Evolutionary conservation across 179 eudicot genomes (phyloP), one percentile per base, ranked within the genome.

Genomic region (Camellia oleifera): DNA sequence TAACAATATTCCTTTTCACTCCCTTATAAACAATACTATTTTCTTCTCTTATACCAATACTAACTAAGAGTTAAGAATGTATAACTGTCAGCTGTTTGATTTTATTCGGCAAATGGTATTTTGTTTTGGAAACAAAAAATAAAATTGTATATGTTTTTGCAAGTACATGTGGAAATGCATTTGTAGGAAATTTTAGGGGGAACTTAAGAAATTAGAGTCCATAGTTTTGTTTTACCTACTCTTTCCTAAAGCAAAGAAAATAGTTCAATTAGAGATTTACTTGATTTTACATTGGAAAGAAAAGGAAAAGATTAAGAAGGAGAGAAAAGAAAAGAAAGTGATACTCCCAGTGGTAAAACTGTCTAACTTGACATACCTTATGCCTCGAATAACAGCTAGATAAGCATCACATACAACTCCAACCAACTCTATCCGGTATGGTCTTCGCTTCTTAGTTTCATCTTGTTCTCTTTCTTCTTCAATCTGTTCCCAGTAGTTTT

Each of bases 331-430:
- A 26, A 53, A 61, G 23, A 72, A 72, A 52, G 23, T 72, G 45
- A 23, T 5, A 10, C 42, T 17, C 56, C 32, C 32, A 57, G 14
- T 14, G 23, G 56, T 17, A 5, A 8, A 4, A 62, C 6, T 48
- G 8, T 60, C 15, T 13, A 13, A 7, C n/a, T 50, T 12, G 50
- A 46, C 48, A 4, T 89, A 93, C 98, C 99, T 91, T 87, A 97
- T 97, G 80, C 99, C 99, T 91, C 97, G 80, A 72, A 97, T 91
- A 69, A 97, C 99, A 14, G 98, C 93, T 85, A 97, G 84, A 85
- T 97, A 97, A 76, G 99, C 95, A 80, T 97, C 99, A 81, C 99
- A 97, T 68, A 97, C 97, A 42, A 97, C 97, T 66, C 99, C 99
- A 82, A 97, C 95, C 26, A 97, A 82, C 84, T 97, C 99, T 86